Conservation (phyloP, 805 yeast species). For the Metschnikowia drakensbergensis region DNA sequence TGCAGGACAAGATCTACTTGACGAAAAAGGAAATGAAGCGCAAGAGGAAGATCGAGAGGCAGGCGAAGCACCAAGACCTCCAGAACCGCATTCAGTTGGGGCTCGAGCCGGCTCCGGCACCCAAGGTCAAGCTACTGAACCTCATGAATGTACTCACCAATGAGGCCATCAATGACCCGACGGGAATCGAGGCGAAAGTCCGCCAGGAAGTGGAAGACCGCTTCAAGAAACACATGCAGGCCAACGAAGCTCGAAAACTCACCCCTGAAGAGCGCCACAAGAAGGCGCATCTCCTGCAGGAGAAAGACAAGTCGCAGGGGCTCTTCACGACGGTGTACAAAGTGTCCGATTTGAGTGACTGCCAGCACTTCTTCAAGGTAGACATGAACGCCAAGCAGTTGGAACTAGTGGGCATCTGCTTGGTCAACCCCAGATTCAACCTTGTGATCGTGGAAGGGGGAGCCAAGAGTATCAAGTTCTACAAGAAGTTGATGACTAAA, state of each 20-base stretch:
- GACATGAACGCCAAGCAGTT: slow-evolving; percentile 78
- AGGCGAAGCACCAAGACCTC: slow-evolving; percentile 56
- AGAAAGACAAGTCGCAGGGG: slow-evolving; percentile 51
- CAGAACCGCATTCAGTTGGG: slow-evolving; percentile 81
- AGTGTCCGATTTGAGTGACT: slow-evolving; percentile 52
- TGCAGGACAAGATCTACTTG: slow-evolving; percentile 46
- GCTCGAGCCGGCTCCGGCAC: slow-evolving; percentile 80
- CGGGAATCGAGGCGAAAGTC: slow-evolving; percentile 74
- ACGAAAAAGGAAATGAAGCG: slow-evolving; percentile 77
- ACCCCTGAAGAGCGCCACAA: slow-evolving; percentile 53
- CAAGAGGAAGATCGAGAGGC: slow-evolving; percentile 66
- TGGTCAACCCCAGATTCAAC: slow-evolving; percentile 44
- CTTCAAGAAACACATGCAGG: slow-evolving; percentile 49
- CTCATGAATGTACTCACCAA: slow-evolving; percentile 82
- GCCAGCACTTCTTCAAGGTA: slow-evolving; percentile 67
- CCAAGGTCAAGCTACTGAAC: slow-evolving; percentile 80
- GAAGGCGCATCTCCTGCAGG: slow-evolving; percentile 45
- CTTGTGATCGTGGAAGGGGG: slow-evolving; percentile 77
- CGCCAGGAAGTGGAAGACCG: slow-evolving; percentile 65
- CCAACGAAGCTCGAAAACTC: slow-evolving; percentile 60
- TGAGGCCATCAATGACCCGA: slow-evolving; percentile 85
- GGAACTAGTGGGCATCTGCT: slow-evolving; percentile 59
- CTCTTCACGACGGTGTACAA: slow-evolving; percentile 54
- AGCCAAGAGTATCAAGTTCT: slow-evolving; percentile 55
- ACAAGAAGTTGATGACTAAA: slow-evolving; percentile 53